Conservation (phyloP, 257 asterid species). For the Salvia miltiorrhiza region DNA sequence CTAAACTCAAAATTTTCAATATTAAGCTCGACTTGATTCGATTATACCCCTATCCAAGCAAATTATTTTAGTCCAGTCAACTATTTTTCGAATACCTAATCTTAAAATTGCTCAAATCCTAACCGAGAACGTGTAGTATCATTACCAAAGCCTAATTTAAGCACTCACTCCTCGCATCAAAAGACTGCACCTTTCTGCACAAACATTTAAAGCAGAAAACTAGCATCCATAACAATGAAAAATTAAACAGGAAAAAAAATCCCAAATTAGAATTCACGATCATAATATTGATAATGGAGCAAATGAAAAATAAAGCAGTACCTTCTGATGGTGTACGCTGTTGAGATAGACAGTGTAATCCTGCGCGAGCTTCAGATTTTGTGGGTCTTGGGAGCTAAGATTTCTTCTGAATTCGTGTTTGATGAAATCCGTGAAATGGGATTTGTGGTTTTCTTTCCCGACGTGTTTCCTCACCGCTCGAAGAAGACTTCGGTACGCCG, state of each 20-base stretch:
- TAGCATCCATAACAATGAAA: not conserved
- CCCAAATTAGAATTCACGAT: not conserved
- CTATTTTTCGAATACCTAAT: not conserved
- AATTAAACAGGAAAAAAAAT: not conserved
- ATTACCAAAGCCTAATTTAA: not conserved
- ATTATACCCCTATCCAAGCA: not conserved
- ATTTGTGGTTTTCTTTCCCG: constrained; percentile 55
- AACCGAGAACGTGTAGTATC: not conserved
- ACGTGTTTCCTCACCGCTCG: constrained; percentile 65
- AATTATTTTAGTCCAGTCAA: not conserved
- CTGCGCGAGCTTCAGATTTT: constrained; percentile 56
- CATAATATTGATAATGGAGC: not conserved
- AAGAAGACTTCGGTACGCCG: constrained; percentile 61
- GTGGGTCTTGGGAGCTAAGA: constrained; percentile 24
- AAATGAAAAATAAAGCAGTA: not conserved
- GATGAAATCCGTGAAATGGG: constrained; percentile 66
- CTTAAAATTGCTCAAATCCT: not conserved
- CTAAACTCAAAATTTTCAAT: not conserved
- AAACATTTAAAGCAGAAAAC: too few species aligned
- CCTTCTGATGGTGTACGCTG: constrained; percentile 93
- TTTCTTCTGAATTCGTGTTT: constrained; percentile 59
- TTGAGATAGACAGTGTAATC: constrained; percentile 65
- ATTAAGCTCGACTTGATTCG: not conserved
- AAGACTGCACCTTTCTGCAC: too few species aligned
- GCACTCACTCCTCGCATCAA: not conserved